Conservation (phyloP, 352 stramenopile genomes). For the Phytopythium chamaehyphon region DNA sequence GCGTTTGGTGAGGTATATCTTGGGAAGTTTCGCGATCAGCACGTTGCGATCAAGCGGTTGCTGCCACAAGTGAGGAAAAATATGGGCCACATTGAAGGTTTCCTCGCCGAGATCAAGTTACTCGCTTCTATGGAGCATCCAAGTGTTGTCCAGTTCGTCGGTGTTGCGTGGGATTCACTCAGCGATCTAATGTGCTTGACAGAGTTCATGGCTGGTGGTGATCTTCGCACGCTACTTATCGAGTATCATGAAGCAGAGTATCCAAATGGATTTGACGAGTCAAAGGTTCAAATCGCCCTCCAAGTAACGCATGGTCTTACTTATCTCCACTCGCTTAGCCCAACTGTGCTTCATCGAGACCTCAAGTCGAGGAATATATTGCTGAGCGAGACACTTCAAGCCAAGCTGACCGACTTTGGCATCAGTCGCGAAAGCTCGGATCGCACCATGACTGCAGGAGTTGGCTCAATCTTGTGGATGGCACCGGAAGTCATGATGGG, state of each 20-base stretch:
- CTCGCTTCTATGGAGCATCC: constrained; percentile 43
- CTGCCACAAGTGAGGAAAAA: constrained; percentile 37
- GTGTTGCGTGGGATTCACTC: constrained; percentile 49
- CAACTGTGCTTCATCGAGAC: constrained; percentile 40
- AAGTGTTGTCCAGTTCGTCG: constrained; percentile 43
- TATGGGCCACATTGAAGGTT: constrained; percentile 29
- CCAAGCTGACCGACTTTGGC: constrained; percentile 58
- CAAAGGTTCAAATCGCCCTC: constrained; percentile 33
- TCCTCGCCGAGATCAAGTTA: constrained; percentile 40
- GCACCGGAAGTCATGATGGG: constrained; percentile 36
- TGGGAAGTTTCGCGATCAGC: constrained; percentile 27
- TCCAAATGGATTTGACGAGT: constrained; percentile 18
- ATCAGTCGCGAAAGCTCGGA: constrained; percentile 20
- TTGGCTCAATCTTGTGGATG: constrained; percentile 22
- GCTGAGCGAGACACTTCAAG: constrained; percentile 25
- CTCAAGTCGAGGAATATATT: constrained; percentile 70
- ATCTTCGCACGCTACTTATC: constrained; percentile 35
- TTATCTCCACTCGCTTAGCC: constrained; percentile 28
- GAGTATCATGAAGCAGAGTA: constrained; percentile 12
- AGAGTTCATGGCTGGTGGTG: constrained; percentile 46
- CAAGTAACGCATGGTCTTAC: constrained; percentile 29
- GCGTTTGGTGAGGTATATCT: constrained; percentile 34
- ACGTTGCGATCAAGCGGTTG: constrained; percentile 40
- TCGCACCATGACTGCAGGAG: constrained; percentile 21
- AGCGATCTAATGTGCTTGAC: constrained; percentile 42